Conservation (phyloP, 768 basidiomycete genomes). For the Ramaria sp. region DNA sequence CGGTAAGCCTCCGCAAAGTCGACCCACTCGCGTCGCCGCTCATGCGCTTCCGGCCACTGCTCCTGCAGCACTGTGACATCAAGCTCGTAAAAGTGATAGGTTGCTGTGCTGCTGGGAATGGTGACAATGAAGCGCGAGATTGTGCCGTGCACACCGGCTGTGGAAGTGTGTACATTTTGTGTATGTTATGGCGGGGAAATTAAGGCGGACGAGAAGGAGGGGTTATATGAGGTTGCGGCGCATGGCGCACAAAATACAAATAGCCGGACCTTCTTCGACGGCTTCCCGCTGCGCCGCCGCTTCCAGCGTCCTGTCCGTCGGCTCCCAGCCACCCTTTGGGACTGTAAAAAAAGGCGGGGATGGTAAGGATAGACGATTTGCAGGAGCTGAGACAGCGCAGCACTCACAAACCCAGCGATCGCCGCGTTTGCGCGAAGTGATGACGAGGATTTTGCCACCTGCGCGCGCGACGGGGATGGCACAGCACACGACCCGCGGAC, state of each 20-base stretch:
- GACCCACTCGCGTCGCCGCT: conserved; percentile 80
- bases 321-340: conserved; percentile 90
- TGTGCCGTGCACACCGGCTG: conserved; percentile 81
- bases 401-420: conserved; percentile 84
- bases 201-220: conserved; percentile 23
- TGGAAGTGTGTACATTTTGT: conserved; percentile 12
- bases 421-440: conserved; percentile 76
- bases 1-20: conserved; percentile 72
- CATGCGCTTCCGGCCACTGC: conserved; percentile 72
- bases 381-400: conserved; percentile 10
- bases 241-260: conserved; percentile 32
- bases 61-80: conserved; percentile 68
- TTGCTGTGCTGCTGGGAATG: conserved; percentile 65
- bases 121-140: conserved; percentile 81
- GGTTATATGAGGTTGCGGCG: conserved; percentile 12
- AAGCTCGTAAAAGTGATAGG: conserved; percentile 86
- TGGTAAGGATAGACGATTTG: neutral
- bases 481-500: conserved; percentile 82
- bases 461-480: conserved; percentile 74
- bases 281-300: conserved; percentile 87
- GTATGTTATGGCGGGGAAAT: conserved; percentile 22
- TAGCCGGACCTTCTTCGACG: conserved; percentile 91
- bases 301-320: conserved; percentile 69
- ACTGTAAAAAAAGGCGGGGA: conserved; percentile 32
- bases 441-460: conserved; percentile 67